These are phyloP conservation scores for Melanomma pulvis-pyrius DNA, from an alignment of 495 filamentous ascomycete genomes.

Conservation along the genomic window DNA sequence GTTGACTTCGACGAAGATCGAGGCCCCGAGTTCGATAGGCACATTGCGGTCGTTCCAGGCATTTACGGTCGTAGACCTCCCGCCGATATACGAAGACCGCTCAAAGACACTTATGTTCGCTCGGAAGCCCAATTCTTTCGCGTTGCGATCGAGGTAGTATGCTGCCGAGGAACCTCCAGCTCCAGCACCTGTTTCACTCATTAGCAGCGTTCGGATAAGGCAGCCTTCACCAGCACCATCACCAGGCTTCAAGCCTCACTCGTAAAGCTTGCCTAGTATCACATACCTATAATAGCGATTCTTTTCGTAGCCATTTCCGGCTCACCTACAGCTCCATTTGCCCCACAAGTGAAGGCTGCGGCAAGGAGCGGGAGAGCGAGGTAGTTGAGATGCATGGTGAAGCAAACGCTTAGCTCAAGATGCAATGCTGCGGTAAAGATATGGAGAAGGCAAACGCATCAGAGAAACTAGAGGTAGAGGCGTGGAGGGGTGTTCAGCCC, in stretches of 20 bases:
- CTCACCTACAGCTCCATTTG: background rate
- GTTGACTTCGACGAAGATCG: constrained; percentile 89
- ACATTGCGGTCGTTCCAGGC: constrained; percentile 68
- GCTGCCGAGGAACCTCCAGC: constrained; percentile 86
- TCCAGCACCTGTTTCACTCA: constrained; percentile 69
- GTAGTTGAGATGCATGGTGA: background rate
- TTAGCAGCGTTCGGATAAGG: background rate
- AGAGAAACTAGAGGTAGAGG: background rate
- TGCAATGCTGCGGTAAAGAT: background rate
- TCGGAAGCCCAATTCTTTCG: constrained; percentile 52
- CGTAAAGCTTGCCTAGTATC: too few relatives aligned
- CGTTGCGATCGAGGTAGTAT: constrained; percentile 75
- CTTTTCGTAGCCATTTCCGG: constrained; percentile 15
- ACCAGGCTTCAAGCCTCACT: too few relatives aligned
- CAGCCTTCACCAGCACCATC: too few relatives aligned
- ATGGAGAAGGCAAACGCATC: background rate
- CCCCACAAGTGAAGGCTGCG: background rate
- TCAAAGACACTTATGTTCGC: constrained; percentile 90
- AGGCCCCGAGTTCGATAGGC: constrained; percentile 86
- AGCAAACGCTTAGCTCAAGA: background rate
- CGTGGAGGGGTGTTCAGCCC: background rate
- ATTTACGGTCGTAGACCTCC: constrained; percentile 86
- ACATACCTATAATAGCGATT: constrained; percentile 36
- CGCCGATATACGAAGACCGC: constrained; percentile 76
- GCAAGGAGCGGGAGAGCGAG: background rate